phyloP scores from a whole-genome alignment of 345 rosid genomes.

The Murraya paniculata region DNA sequence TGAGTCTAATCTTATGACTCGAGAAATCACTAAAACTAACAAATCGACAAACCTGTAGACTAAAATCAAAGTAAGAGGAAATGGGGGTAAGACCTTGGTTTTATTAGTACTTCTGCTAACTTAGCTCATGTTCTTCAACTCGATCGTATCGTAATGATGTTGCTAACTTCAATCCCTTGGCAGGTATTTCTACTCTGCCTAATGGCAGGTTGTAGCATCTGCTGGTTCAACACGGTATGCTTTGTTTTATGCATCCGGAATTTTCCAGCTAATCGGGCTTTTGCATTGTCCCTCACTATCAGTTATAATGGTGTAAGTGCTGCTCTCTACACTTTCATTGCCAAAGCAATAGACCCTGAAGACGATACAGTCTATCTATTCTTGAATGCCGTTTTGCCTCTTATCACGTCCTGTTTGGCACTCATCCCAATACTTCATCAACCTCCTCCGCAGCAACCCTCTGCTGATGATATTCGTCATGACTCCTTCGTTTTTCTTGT shows the following conservation, averaged over 20 bases:
- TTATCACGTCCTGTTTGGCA: conserved; percentile 40
- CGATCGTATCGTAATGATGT: not conserved
- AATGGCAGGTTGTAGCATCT: conserved; percentile 77
- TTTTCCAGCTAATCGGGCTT: conserved; percentile 55
- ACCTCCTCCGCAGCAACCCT: conserved; percentile 33
- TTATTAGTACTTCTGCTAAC: not conserved
- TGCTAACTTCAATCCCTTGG: conserved; percentile 8
- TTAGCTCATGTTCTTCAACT: not conserved
- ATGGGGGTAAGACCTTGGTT: not conserved
- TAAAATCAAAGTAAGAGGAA: not conserved
- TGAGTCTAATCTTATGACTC: not conserved
- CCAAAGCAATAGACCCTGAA: conserved; percentile 49
- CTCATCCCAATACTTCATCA: conserved; percentile 56
- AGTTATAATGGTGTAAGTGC: conserved; percentile 79
- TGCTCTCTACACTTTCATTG: conserved; percentile 64
- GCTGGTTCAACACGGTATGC: conserved; percentile 93
- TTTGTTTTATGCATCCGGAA: conserved; percentile 73
- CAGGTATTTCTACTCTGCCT: conserved; percentile 76
- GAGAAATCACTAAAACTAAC: not conserved
- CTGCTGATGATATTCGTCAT: conserved; percentile 25
- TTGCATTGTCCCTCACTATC: conserved; percentile 69
- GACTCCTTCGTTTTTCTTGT: conserved; percentile 52
- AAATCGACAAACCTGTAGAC: not conserved
- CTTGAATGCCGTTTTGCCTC: conserved; percentile 57
- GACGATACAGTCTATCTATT: conserved; percentile 54